Evolutionary conservation across 495 filamentous ascomycete species (phyloP).

Genomic region (Cenococcum geophilum): DNA sequence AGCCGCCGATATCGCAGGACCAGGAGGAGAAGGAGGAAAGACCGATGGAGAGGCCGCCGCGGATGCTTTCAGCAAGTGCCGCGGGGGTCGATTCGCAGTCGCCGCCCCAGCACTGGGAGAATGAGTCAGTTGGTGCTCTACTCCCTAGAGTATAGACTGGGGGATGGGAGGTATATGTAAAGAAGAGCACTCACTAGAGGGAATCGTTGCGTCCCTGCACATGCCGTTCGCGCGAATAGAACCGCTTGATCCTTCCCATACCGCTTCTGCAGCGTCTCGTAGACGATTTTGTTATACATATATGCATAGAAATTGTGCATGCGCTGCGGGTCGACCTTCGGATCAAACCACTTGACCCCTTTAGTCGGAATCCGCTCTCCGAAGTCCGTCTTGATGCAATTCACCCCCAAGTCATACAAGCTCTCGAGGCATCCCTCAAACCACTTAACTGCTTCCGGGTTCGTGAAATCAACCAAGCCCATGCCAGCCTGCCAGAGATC

Average conservation of each 20-base stretch:
- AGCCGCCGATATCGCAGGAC: conserved; percentile 67
- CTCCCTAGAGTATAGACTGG: background rate
- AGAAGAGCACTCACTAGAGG: conserved; percentile 45
- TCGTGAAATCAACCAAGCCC: conserved; percentile 69
- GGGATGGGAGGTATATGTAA: background rate
- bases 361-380: conserved; percentile 62
- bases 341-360: conserved; percentile 49
- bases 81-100: conserved; percentile 69
- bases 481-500: conserved; percentile 71
- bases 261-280: conserved; percentile 54
- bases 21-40: conserved; percentile 64
- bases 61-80: conserved; percentile 66
- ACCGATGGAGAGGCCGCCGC: conserved; percentile 61
- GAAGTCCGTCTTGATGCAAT: conserved; percentile 70
- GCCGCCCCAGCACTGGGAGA: conserved; percentile 45
- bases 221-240: conserved; percentile 61
- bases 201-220: conserved; percentile 61
- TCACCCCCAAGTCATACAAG: conserved; percentile 60
- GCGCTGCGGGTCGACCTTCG: conserved; percentile 45
- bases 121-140: background rate
- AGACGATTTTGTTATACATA: conserved; percentile 64
- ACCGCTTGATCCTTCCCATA: conserved; percentile 55
- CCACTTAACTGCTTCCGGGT: conserved; percentile 59
- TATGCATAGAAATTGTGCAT: conserved; percentile 76
- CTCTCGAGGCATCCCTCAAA: conserved; percentile 51